These are phyloP conservation scores for Boletus tomentosulus DNA, from an alignment of 768 basidiomycete species.

Conservation along the genomic window DNA sequence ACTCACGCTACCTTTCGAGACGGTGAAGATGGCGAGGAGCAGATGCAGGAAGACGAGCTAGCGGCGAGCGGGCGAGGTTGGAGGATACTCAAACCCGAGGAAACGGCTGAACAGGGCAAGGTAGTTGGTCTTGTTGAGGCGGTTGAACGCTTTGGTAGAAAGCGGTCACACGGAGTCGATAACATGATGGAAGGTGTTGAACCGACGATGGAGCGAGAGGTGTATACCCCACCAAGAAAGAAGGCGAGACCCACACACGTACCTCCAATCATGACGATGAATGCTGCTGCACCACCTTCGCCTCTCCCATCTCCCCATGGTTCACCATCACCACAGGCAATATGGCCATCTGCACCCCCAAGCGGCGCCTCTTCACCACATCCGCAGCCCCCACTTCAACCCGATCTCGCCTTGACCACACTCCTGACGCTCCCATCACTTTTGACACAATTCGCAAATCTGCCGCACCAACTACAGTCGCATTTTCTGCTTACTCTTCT, in stretches of 20 bases:
- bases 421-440: conserved; percentile 84
- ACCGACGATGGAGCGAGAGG: conserved; percentile 43
- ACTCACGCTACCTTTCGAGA: conserved; percentile 76
- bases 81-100: conserved; percentile 70
- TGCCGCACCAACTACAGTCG: conserved; percentile 83
- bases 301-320: conserved; percentile 84
- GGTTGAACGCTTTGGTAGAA: conserved; percentile 72
- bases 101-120: conserved; percentile 43
- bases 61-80: conserved; percentile 64
- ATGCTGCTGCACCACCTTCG: conserved; percentile 75
- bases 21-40: conserved; percentile 56
- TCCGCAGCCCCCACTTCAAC: conserved; percentile 69
- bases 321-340: conserved; percentile 69
- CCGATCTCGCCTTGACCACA: conserved; percentile 76
- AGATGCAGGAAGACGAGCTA: conserved; percentile 71
- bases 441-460: conserved; percentile 70
- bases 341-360: conserved; percentile 82
- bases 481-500: conserved; percentile 91
- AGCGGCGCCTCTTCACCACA: conserved; percentile 71
- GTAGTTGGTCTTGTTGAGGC: conserved; percentile 72
- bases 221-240: conserved; percentile 62
- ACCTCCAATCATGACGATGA: conserved; percentile 60
- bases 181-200: conserved; percentile 75
- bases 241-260: conserved; percentile 62
- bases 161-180: conserved; percentile 51